A percentile compares a stretch with the other conserved stretches of the same genome.
These are phyloP conservation scores for Malassezia brasiliensis DNA, from an alignment of 1,284 basidiomycete species.

Conservation along the genomic window DNA sequence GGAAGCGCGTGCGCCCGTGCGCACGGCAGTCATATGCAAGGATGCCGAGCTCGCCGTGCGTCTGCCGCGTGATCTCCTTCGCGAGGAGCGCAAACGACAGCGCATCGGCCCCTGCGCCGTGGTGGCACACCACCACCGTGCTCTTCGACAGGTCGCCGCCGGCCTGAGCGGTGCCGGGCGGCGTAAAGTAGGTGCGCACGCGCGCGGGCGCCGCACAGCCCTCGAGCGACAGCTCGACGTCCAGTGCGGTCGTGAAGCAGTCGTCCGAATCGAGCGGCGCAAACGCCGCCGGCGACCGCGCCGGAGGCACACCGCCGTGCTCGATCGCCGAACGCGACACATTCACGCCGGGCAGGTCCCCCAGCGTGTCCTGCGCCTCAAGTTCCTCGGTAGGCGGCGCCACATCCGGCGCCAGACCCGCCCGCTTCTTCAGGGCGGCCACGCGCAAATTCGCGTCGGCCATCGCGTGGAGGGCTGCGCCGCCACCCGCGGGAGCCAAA, in stretches of 20 bases:
- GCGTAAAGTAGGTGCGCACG: slow-evolving; percentile 50
- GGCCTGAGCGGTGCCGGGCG: slow-evolving; percentile 19
- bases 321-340: neutral
- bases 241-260: slow-evolving; percentile 40
- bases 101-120: slow-evolving; percentile 83
- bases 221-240: slow-evolving; percentile 30
- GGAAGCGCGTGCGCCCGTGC: slow-evolving; percentile 55
- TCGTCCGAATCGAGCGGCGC: slow-evolving; percentile 30
- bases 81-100: slow-evolving; percentile 82
- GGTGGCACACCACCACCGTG: slow-evolving; percentile 77
- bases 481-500: neutral
- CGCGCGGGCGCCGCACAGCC: slow-evolving; percentile 11
- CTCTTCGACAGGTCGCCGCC: slow-evolving; percentile 28
- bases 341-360: slow-evolving; percentile 1
- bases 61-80: slow-evolving; percentile 59
- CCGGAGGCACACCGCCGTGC: slow-evolving; percentile 2
- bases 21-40: slow-evolving; percentile 73
- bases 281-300: slow-evolving; percentile 9
- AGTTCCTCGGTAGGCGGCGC: neutral
- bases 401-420: neutral
- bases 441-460: neutral
- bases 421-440: slow-evolving; percentile 2
- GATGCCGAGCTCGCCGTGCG: slow-evolving; percentile 68
- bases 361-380: slow-evolving; percentile 7
- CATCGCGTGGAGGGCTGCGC: neutral